Evolutionary conservation across 2,329 filamentous ascomycete genomes (phyloP).

Genomic region (Cryphonectria carpinicola): DNA sequence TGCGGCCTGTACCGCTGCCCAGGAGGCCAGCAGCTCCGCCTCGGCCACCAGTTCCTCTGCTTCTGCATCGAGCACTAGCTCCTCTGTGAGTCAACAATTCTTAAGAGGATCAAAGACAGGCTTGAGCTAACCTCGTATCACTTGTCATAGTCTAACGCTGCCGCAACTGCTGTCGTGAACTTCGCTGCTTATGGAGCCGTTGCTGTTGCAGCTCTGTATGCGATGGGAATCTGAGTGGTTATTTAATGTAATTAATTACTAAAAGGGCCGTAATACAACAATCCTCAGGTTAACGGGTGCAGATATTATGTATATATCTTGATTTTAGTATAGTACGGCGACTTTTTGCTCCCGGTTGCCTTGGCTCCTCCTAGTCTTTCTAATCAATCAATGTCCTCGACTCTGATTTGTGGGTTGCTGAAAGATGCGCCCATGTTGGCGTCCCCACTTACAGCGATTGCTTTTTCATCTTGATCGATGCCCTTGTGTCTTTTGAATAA

Average conservation of each 20-base stretch:
- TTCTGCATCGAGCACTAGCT: slow-evolving; percentile 16
- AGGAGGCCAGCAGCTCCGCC: slow-evolving; percentile 18
- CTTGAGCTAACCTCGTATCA: neutral
- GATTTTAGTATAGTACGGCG: neutral
- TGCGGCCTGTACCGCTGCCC: slow-evolving; percentile 20
- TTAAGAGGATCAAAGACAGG: neutral
- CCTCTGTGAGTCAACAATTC: slow-evolving; percentile 9
- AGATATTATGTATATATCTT: neutral
- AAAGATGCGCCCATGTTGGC: neutral
- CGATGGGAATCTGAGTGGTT: slow-evolving; percentile 11
- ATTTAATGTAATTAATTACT: neutral
- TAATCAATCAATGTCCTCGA: slow-evolving; percentile 9
- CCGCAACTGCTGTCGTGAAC: neutral
- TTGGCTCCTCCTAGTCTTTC: neutral
- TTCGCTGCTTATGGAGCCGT: slow-evolving; percentile 23
- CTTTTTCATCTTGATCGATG: slow-evolving; percentile 22
- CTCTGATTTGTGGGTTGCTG: slow-evolving; percentile 14
- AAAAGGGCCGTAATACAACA: neutral
- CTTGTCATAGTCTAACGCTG: slow-evolving; percentile 6
- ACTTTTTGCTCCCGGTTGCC: neutral
- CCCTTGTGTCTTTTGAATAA: slow-evolving; percentile 23
- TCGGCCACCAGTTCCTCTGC: slow-evolving; percentile 11
- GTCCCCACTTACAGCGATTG: neutral
- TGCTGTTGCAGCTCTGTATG: slow-evolving; percentile 19
- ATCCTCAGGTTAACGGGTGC: neutral